phyloP scores from a whole-genome alignment of 768 basidiomycete genomes.

The Calvatia gigantea region DNA sequence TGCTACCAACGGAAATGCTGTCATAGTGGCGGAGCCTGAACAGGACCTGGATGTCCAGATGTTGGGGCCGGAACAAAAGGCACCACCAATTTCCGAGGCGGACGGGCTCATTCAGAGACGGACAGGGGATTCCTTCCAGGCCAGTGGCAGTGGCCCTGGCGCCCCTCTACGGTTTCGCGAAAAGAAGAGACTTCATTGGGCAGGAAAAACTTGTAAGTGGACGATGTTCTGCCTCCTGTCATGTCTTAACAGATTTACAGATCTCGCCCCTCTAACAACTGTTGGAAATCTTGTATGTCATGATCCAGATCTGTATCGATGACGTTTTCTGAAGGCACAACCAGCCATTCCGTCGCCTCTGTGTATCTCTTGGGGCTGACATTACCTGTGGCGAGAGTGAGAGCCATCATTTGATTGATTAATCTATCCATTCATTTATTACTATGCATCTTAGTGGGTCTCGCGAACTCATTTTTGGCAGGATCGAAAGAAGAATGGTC shows the following conservation, averaged over 20 bases:
- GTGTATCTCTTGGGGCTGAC: conserved; percentile 82
- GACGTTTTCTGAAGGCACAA: not conserved
- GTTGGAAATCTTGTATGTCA: conserved; percentile 84
- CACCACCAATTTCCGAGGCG: not conserved
- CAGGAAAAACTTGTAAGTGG: conserved; percentile 75
- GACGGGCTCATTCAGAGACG: conserved; percentile 28
- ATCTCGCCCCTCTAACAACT: conserved; percentile 77
- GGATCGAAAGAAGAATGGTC: conserved; percentile 97
- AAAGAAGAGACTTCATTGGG: conserved; percentile 86
- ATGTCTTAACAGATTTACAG: conserved; percentile 15
- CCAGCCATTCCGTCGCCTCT: conserved; percentile 90
- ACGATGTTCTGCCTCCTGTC: not conserved
- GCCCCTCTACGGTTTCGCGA: conserved; percentile 69
- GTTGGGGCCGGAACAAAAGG: conserved; percentile 4
- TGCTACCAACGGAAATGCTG: conserved; percentile 18
- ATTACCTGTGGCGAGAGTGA: conserved; percentile 94
- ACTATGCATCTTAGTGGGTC: conserved; percentile 61
- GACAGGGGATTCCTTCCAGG: conserved; percentile 33
- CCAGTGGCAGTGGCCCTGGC: conserved; percentile 60
- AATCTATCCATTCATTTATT: conserved; percentile 3
- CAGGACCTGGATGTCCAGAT: conserved; percentile 28
- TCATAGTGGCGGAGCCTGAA: conserved; percentile 37
- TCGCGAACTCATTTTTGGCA: conserved; percentile 84
- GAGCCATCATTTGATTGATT: conserved; percentile 16
- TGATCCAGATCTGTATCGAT: not conserved